Base-by-base conservation (phyloP, 163 green algal genomes). In the Smithsoniella earleae region DNA sequence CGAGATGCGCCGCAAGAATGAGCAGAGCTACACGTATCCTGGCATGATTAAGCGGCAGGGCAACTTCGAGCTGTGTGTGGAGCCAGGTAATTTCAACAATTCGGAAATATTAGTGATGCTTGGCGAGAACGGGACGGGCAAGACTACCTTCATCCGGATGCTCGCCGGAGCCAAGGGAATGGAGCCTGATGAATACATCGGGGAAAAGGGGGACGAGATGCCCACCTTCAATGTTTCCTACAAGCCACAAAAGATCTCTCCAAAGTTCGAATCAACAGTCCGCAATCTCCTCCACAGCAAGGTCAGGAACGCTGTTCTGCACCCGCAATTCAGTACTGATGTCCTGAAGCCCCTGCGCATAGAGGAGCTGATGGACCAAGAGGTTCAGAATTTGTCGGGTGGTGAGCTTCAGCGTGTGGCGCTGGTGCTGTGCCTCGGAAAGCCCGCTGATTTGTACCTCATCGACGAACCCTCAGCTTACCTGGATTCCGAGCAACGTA, bases 141-240 rank as follows among this genome's bases (percentile, higher is more conserved):
- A 99, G 83, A 99, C 93, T 36, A 99, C 94, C 36, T 97, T 99
- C 86, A 98, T 99, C 80, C 90, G 93, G 66, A 96, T 98, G 92
- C 84, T 96, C 62, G 91, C 91, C 6, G 92, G 86, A 62, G 85
- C 90, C 73, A 73, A 89, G 40, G 77, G 86, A 46, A 36, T 76
- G n/a, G 30, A 49, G 0, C 55, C 75, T 2, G 76, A 77, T 40
- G 75, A 80, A 64, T 76, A 74, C 40, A 49, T 69, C 31, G 20
- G 76, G 36, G 76, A 46, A 10, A 46, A 22, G 16, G 76, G 55
- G 10, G 30, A 62, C 3, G 79, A 89, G 69, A 69, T 77, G 64
- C 80, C 84, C 28, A 78, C 86, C 69, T 96, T 96, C 82, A 93
- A 93, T 45, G 89, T 98, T 25, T 92, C 82, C 65, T 97, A 97